Evolutionary conservation across 2,329 filamentous ascomycete genomes (phyloP).

Genomic region (Fusarium sulawesiense): DNA sequence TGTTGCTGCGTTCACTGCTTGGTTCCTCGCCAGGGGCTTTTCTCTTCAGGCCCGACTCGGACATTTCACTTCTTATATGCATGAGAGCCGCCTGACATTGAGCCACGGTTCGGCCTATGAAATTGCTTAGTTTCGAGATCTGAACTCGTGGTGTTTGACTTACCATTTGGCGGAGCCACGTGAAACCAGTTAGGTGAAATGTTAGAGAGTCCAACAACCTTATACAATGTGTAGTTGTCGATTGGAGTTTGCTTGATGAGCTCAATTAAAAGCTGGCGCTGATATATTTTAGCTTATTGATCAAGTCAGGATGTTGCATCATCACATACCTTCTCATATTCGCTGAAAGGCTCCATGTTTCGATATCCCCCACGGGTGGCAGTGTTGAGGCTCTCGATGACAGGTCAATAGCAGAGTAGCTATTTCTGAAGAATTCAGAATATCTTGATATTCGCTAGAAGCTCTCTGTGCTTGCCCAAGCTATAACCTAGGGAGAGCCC

Average conservation of each 20-base stretch:
- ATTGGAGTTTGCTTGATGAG: slow-evolving; percentile 68
- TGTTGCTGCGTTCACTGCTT: slow-evolving; percentile 46
- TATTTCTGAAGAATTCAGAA: not conserved
- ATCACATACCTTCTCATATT: slow-evolving; percentile 63
- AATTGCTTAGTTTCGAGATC: not conserved
- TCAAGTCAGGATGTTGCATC: too few relatives aligned
- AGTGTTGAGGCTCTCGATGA: not conserved
- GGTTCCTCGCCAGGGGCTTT: slow-evolving; percentile 45
- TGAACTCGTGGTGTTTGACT: slow-evolving; percentile 19
- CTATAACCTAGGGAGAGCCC: slow-evolving; percentile 13
- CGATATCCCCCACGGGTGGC: slow-evolving; percentile 6
- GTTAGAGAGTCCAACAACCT: slow-evolving; percentile 58
- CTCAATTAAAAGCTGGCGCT: slow-evolving; percentile 69
- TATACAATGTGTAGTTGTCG: slow-evolving; percentile 58
- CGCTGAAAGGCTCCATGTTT: slow-evolving; percentile 54
- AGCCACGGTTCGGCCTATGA: slow-evolving; percentile 59
- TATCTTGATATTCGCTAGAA: not conserved
- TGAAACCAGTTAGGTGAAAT: slow-evolving; percentile 59
- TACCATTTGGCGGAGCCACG: slow-evolving; percentile 62
- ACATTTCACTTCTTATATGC: slow-evolving; percentile 49
- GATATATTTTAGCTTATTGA: slow-evolving; percentile 16
- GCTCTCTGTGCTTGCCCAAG: not conserved
- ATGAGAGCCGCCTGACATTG: slow-evolving; percentile 58
- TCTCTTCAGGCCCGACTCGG: slow-evolving; percentile 50
- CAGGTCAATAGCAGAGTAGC: not conserved